Base-by-base conservation (phyloP, 2,329 filamentous ascomycete species). In the Beauveria brongniartii region DNA sequence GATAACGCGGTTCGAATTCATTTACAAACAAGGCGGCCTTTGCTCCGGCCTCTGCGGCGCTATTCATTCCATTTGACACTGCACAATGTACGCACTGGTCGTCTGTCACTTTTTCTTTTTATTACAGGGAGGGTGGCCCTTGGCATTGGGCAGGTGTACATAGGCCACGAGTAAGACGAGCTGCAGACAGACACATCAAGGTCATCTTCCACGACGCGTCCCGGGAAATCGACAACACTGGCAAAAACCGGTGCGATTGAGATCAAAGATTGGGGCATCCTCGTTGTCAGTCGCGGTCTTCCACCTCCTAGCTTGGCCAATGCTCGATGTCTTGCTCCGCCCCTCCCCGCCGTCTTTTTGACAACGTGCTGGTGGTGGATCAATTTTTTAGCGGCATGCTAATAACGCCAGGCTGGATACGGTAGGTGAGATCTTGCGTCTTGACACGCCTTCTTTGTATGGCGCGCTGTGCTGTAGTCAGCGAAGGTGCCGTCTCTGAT, bases 361-460 rank as follows among this genome's bases (percentile, higher is more conserved):
- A 30, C 53, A 56, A 56, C 41, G 54, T 56, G 54, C 54, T 43
- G 47, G 26, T 46, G 28, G 54, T 56, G 54, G 41, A 37, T 37
- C 54, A 56, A 47, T 47, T 37, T 37, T 34, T 37, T 37, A 56
- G n/a, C 54, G 43, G 34, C 12, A 41, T 54, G 22, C 22, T 51
- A 51, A 34, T 22, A 22, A 22, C 47, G 24, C 26, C 8, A 30
- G 26, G 26, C 48, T 51, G 51, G 51, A 43, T 40, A 40, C 30
- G 20, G 30, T 24, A 40, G 30, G 41, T 46, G 24, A 56, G 54
- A 46, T 56, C 41, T 47, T 37, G 34, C 34, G 34, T 37, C 34
- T 37, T 37, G 34, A 37, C 34, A 37, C 34, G 34, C 34, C 34
- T 37, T 14, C 12, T 37, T 37, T 37, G 34, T 10, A 47, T 10